Percentiles rank a stretch among this genome's conserved stretches.
Evolutionary conservation across 805 yeast genomes (phyloP).

Genomic region (Sugiyamaella chiloensis): DNA sequence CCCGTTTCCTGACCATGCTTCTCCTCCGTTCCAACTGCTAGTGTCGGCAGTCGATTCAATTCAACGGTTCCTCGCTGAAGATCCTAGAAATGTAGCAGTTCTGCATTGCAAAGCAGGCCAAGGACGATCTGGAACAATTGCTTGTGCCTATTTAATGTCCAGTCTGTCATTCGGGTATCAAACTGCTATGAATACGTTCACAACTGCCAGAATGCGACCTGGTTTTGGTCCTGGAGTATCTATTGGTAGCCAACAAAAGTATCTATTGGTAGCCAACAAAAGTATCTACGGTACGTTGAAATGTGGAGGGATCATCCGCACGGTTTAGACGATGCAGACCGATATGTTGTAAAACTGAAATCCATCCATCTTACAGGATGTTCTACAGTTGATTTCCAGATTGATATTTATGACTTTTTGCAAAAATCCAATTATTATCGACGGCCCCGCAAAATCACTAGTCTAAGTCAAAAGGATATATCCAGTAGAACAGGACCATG

Average conservation of each 20-base stretch:
- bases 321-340: not conserved
- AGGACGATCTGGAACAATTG: slow-evolving; percentile 82
- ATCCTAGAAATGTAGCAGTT: slow-evolving; percentile 51
- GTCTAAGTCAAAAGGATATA: not conserved
- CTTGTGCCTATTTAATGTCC: slow-evolving; percentile 67
- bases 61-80: slow-evolving; percentile 37
- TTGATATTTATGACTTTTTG: not conserved
- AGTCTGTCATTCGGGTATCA: slow-evolving; percentile 37
- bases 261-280: slow-evolving; percentile 61
- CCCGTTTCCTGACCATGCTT: slow-evolving; percentile 76
- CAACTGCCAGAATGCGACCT: slow-evolving; percentile 52
- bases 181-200: slow-evolving; percentile 53
- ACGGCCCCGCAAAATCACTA: not conserved
- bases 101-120: slow-evolving; percentile 90
- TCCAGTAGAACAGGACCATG: not conserved
- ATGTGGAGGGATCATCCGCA: slow-evolving; percentile 12
- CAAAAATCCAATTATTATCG: not conserved
- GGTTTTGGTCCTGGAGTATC: slow-evolving; percentile 66
- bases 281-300: slow-evolving; percentile 62
- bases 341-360: not conserved
- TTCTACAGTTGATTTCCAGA: not conserved
- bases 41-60: slow-evolving; percentile 45
- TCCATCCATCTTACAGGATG: not conserved
- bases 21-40: slow-evolving; percentile 62
- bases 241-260: slow-evolving; percentile 65